These are phyloP conservation scores for Penicillium sclerotigenum DNA, from an alignment of 2,329 filamentous ascomycete species.

Conservation along the genomic window DNA sequence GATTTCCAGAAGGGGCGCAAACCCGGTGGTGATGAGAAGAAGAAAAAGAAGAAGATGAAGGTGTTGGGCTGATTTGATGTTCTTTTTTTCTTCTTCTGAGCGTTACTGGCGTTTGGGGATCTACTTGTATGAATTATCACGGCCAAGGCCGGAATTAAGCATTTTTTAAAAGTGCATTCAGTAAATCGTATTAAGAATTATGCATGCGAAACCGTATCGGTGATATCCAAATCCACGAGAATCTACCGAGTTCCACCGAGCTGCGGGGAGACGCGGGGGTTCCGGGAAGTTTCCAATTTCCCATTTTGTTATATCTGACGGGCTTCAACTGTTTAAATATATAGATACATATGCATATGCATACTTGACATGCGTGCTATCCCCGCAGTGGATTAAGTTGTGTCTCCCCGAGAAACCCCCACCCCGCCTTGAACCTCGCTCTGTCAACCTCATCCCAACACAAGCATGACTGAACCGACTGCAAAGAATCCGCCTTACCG, in stretches of 20 bases:
- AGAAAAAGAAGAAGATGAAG: slow-evolving; percentile 61
- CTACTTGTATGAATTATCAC: neutral
- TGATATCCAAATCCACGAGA: slow-evolving; percentile 3
- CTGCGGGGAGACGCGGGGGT: slow-evolving; percentile 6
- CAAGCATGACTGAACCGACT: slow-evolving; percentile 1
- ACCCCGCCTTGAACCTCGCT: slow-evolving; percentile 2
- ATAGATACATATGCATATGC: neutral
- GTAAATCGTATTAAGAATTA: neutral
- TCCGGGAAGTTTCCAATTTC: neutral
- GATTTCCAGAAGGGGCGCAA: slow-evolving; percentile 74
- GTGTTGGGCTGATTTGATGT: slow-evolving; percentile 40
- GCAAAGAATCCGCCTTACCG: neutral
- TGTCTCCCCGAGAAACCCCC: slow-evolving; percentile 2
- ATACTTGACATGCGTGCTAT: neutral
- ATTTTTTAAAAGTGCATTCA: neutral
- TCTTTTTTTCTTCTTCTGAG: neutral
- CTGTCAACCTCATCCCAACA: neutral
- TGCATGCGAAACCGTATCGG: neutral
- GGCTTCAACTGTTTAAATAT: neutral
- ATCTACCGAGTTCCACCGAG: slow-evolving; percentile 14
- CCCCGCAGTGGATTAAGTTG: slow-evolving; percentile 7
- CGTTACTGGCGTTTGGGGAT: slow-evolving; percentile 1
- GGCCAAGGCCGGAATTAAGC: neutral
- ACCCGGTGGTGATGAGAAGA: slow-evolving; percentile 50
- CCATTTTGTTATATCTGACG: neutral